Evolutionary conservation across 805 yeast species (phyloP), one percentile per base, ranked within the genome.

Genomic region (Vanderwaltozyma verrucispora): DNA sequence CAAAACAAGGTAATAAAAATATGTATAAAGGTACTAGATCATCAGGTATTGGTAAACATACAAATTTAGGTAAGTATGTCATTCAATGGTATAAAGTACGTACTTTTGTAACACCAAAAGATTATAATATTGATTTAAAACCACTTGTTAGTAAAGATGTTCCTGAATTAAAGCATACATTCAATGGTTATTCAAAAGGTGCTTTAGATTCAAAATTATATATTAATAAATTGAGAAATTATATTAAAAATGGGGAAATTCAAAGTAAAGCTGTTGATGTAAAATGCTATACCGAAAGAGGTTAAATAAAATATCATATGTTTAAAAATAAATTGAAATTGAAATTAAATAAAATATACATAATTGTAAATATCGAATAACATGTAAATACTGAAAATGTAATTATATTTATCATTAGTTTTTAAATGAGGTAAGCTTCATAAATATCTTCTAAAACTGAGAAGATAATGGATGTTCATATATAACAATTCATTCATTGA

Each of bases 1-100:
- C 96, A 17, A 92, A 92, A 53, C 86, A 85, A 57, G 97, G 98
- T 53, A 89, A 92, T 64, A 87, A 88, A 67, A 80, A 83, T 50
- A 83, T 71, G 64, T 92, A 92, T 66, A 92, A 92, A 61, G 99
- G 99, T 68, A 92, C 97, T 17, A 75, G 96, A 41, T 84, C 98
- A 5, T 74, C 94, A 3, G 96, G 96, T 60, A 75, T 86, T 44
- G 99, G 99, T 57, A 69, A 68, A 37, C 75, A 80, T 54, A 81
- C 92, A 37, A 67, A 69, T 26, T 71, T 68, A 43, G 96, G 95
- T 37, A 72, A 74, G 17, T 92, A 86, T 60, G 66, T 74, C 6
- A 73, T 92, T 43, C 72, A 84, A 63, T 89, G 94, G 85, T 61
- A 63, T 32, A 86, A 80, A 54, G 97, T 89, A 23, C 72, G 96